Evolutionary conservation across 345 rosid genomes (phyloP).

Genomic region (Eutrema japonicum): DNA sequence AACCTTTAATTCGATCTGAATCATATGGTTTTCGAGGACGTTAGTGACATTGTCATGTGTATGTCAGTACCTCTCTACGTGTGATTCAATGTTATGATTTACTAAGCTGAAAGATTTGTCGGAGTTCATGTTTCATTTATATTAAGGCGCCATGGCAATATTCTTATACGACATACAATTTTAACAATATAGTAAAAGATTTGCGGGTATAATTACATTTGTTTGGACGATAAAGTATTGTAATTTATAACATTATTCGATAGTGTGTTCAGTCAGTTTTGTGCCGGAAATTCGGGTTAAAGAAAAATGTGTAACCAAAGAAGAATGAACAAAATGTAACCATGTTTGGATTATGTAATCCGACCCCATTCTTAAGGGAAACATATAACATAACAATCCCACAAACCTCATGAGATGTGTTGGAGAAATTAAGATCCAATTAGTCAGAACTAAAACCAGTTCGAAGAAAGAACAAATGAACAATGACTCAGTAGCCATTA

Average conservation of each 20-base stretch:
- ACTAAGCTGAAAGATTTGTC: background rate
- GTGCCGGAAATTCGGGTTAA: background rate
- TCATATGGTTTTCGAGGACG: conserved; percentile 5
- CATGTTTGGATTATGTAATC: conserved; percentile 26
- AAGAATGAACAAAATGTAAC: conserved; percentile 16
- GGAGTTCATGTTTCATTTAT: background rate
- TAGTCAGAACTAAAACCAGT: conserved; percentile 39
- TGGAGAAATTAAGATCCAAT: conserved; percentile 25
- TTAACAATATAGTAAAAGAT: no score
- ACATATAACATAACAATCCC: conserved; percentile 28
- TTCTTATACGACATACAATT: background rate
- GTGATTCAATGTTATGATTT: background rate
- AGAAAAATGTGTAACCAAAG: conserved; percentile 23
- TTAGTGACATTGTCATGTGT: background rate
- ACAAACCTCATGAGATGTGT: conserved; percentile 19
- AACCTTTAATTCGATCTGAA: conserved; percentile 11
- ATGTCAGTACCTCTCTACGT: background rate
- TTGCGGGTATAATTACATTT: background rate
- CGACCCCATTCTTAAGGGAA: conserved; percentile 22
- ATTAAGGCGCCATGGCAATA: background rate
- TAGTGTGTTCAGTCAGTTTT: background rate
- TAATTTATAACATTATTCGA: background rate
- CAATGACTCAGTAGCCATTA: conserved; percentile 62
- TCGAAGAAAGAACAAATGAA: conserved; percentile 16
- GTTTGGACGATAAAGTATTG: background rate